These are phyloP conservation scores for Fusarium sp. DNA, from an alignment of 2,329 filamentous ascomycete genomes.

Conservation along the genomic window DNA sequence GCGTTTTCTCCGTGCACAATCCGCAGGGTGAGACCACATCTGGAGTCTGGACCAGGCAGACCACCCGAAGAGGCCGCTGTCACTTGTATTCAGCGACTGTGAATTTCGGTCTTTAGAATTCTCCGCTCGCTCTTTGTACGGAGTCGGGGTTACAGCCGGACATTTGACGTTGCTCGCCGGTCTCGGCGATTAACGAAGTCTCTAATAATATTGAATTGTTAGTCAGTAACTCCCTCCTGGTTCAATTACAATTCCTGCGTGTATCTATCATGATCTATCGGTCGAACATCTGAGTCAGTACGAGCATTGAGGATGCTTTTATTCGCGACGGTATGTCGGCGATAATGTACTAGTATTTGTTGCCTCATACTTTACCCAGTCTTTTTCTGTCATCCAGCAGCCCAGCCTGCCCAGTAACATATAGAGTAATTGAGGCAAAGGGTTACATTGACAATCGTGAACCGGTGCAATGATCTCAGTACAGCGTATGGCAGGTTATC, in stretches of 20 bases:
- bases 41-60: background rate
- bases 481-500: too few species aligned
- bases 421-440: too few species aligned
- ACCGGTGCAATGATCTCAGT: too few species aligned
- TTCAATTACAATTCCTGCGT: background rate
- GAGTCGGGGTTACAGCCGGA: conserved; percentile 35
- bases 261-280: background rate
- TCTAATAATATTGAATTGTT: background rate
- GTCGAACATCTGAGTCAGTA: too few species aligned
- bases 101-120: conserved; percentile 32
- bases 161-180: conserved; percentile 1
- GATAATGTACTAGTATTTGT: too few species aligned
- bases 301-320: too few species aligned
- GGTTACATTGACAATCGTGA: too few species aligned
- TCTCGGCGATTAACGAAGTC: background rate
- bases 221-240: background rate
- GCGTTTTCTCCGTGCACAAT: background rate
- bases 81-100: conserved; percentile 1
- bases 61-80: background rate
- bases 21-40: background rate
- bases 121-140: conserved; percentile 33
- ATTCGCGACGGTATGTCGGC: too few species aligned
- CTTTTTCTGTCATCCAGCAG: background rate
- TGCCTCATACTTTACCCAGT: background rate
- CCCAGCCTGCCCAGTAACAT: too few species aligned